Evolutionary conservation across 768 basidiomycete species (phyloP).

Genomic region (Lactarius sanguifluus): DNA sequence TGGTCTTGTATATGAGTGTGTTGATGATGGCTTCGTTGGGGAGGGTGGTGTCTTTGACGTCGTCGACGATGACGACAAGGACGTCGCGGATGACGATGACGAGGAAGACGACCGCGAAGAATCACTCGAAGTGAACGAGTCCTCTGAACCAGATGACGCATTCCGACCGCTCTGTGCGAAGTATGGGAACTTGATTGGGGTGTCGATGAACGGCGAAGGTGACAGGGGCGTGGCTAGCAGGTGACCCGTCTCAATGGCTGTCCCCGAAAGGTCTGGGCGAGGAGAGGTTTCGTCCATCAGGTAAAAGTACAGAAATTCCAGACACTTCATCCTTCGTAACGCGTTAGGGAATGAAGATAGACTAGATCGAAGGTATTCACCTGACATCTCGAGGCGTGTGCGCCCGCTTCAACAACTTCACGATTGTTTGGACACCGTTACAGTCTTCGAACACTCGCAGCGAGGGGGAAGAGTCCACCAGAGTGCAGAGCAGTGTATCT

Average conservation of each 20-base stretch:
- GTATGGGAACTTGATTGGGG: constrained; percentile 18
- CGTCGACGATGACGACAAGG: constrained; percentile 38
- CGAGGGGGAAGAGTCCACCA: constrained; percentile 82
- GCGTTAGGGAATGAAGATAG: not conserved
- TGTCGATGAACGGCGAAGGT: constrained; percentile 33
- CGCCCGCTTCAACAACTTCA: constrained; percentile 84
- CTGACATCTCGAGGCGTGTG: constrained; percentile 85
- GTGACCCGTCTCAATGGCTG: constrained; percentile 35
- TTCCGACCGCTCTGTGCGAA: constrained; percentile 24
- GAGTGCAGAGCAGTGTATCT: constrained; percentile 81
- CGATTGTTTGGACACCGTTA: constrained; percentile 76
- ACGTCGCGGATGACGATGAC: constrained; percentile 32
- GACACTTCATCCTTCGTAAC: constrained; percentile 80
- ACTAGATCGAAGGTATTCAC: constrained; percentile 44
- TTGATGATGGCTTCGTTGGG: constrained; percentile 22
- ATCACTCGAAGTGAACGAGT: constrained; percentile 22
- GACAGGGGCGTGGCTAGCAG: constrained; percentile 43
- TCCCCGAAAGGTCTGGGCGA: constrained; percentile 26
- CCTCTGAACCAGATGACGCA: constrained; percentile 31
- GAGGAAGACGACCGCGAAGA: constrained; percentile 26
- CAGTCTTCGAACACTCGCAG: constrained; percentile 76
- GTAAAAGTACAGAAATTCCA: constrained; percentile 95
- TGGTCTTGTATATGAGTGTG: constrained; percentile 37
- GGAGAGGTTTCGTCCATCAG: constrained; percentile 73
- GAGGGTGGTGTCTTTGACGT: constrained; percentile 22